These are phyloP conservation scores for Botryosphaeria dothidea DNA, from an alignment of 2,329 filamentous ascomycete genomes.

Conservation along the genomic window DNA sequence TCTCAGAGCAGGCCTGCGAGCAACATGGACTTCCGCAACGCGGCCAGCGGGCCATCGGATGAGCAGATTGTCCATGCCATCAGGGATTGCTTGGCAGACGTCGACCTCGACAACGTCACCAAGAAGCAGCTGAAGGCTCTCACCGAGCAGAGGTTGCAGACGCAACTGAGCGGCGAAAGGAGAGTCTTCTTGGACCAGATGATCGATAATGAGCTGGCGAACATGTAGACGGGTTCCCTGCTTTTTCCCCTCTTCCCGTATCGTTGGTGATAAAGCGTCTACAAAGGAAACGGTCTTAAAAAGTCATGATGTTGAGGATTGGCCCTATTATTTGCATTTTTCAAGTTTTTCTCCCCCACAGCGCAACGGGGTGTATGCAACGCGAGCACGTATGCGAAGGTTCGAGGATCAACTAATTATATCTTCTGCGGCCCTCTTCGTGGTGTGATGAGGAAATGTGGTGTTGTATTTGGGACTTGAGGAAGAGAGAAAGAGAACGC, in stretches of 20 bases:
- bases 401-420: neutral
- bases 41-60: slow-evolving; percentile 70
- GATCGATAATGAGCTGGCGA: slow-evolving; percentile 91
- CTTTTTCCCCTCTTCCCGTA: neutral
- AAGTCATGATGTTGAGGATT: slow-evolving; percentile 10
- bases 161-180: slow-evolving; percentile 81
- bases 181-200: slow-evolving; percentile 86
- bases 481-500: neutral
- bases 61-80: slow-evolving; percentile 80
- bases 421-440: neutral
- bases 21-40: slow-evolving; percentile 61
- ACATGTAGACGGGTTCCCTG: slow-evolving; percentile 63
- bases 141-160: slow-evolving; percentile 91
- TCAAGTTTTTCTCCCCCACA: neutral
- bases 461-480: neutral
- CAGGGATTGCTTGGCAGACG: slow-evolving; percentile 76
- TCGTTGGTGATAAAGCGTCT: neutral
- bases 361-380: neutral
- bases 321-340: neutral
- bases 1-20: slow-evolving; percentile 52
- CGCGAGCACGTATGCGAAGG: neutral
- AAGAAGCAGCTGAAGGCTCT: slow-evolving; percentile 90
- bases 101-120: slow-evolving; percentile 94
- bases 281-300: neutral
- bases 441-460: neutral